A percentile compares a stretch with the other conserved stretches of the same genome.
These are phyloP conservation scores for Cinnamomum chago DNA, from an alignment of 164 flowering plant species.

Conservation along the genomic window DNA sequence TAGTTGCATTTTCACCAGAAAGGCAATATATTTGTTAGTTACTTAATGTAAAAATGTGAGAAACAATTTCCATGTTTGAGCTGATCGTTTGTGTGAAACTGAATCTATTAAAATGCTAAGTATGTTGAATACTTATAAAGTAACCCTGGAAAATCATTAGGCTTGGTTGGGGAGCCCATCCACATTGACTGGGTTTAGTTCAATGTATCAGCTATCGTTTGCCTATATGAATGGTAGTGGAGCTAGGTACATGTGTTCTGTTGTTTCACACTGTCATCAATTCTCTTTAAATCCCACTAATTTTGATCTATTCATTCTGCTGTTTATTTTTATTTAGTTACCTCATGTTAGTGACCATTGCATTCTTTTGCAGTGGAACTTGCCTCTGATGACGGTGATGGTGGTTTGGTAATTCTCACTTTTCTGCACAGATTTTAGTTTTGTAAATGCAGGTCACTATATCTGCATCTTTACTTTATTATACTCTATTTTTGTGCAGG, in stretches of 20 bases:
- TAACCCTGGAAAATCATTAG: too few relatives aligned
- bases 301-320: background rate
- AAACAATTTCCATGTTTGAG: too few relatives aligned
- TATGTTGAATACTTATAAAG: too few relatives aligned
- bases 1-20: too few relatives aligned
- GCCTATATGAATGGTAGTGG: background rate
- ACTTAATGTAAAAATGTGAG: too few relatives aligned
- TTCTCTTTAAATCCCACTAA: background rate
- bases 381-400: slow-evolving; percentile 44
- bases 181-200: too few relatives aligned
- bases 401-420: slow-evolving; percentile 29
- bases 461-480: background rate
- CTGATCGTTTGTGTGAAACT: too few relatives aligned
- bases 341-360: background rate
- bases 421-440: background rate
- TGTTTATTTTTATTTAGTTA: background rate
- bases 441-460: background rate
- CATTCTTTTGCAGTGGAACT: slow-evolving; percentile 31
- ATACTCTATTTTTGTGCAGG: slow-evolving; percentile 27
- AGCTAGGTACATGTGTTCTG: background rate
- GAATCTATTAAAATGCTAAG: too few relatives aligned
- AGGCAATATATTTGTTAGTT: too few relatives aligned
- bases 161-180: too few relatives aligned
- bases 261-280: background rate
- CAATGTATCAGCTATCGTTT: too few relatives aligned